phyloP scores from a whole-genome alignment of 129 eudicot genomes.

The Lonicera japonica region DNA sequence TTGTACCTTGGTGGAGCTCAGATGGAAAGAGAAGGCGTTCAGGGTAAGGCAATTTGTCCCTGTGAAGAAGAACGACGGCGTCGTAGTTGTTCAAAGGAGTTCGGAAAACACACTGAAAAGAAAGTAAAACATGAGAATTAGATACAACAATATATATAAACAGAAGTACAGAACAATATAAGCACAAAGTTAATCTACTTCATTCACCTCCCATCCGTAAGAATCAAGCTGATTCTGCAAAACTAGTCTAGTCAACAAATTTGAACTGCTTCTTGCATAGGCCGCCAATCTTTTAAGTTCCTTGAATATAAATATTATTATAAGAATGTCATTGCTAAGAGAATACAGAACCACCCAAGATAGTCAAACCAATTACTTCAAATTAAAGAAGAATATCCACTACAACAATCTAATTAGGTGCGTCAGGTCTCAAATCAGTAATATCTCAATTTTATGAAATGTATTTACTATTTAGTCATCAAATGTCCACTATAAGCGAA shows the following conservation, averaged over 20 bases:
- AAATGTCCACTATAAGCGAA: neutral
- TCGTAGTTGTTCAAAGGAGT: constrained; percentile 93
- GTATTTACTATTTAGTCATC: neutral
- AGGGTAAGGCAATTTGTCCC: constrained; percentile 82
- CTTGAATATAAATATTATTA: constrained; percentile 26
- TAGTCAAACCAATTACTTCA: too few relatives aligned
- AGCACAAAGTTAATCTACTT: neutral
- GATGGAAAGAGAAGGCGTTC: constrained; percentile 87
- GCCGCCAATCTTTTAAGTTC: constrained; percentile 77
- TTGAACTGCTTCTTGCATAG: constrained; percentile 90
- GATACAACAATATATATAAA: constrained; percentile 1
- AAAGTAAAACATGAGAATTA: constrained; percentile 4
- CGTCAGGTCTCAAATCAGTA: neutral
- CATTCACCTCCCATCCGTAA: constrained; percentile 82
- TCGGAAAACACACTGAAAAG: constrained; percentile 72
- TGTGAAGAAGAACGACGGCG: constrained; percentile 87
- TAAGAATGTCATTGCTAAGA: neutral
- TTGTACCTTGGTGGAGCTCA: constrained; percentile 59
- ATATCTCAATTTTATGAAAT: neutral
- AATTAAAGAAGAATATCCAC: neutral
- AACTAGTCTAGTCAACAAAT: constrained; percentile 60
- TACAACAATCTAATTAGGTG: neutral
- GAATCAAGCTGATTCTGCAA: constrained; percentile 60
- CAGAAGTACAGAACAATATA: neutral
- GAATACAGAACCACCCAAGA: neutral